Conservation (phyloP, 148 eudicot genomes). For the Tetragonia tetragonoides region DNA sequence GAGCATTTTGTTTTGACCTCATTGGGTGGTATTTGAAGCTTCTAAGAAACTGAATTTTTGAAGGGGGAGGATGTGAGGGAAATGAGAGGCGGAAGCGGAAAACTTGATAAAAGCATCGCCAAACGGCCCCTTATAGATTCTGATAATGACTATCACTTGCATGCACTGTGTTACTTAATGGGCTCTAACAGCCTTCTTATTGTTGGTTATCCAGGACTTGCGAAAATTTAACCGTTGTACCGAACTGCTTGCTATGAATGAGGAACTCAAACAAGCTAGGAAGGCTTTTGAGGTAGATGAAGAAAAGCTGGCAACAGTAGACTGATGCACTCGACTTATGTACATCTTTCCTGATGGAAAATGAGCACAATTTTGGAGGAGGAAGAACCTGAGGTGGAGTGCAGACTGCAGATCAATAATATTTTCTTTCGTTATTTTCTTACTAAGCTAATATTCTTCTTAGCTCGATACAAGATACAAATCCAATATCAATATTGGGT, state of each 20-base stretch:
- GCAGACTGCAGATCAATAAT: not conserved
- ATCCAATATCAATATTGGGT: not conserved
- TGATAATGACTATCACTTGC: not conserved
- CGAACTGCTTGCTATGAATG: conserved; percentile 85
- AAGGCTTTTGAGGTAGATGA: conserved; percentile 94
- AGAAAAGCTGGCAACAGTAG: conserved; percentile 69
- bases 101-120: no score
- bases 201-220: conserved; percentile 50
- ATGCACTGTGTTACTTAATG: not conserved
- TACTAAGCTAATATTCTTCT: not conserved
- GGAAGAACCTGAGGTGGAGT: not conserved
- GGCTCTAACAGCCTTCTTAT: not conserved
- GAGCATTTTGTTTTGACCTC: no score
- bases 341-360: not conserved
- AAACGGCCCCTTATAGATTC: not conserved
- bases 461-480: not conserved
- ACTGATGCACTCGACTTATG: conserved; percentile 29
- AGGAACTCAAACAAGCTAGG: conserved; percentile 94
- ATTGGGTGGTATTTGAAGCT: no score
- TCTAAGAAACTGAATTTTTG: no score
- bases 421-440: not conserved
- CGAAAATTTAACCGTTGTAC: conserved; percentile 85
- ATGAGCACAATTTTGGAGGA: not conserved
- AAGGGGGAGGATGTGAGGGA: no score
- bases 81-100: no score